These are phyloP conservation scores for Lactarius pseudohatsudake DNA, from an alignment of 768 basidiomycete genomes.

Conservation along the genomic window DNA sequence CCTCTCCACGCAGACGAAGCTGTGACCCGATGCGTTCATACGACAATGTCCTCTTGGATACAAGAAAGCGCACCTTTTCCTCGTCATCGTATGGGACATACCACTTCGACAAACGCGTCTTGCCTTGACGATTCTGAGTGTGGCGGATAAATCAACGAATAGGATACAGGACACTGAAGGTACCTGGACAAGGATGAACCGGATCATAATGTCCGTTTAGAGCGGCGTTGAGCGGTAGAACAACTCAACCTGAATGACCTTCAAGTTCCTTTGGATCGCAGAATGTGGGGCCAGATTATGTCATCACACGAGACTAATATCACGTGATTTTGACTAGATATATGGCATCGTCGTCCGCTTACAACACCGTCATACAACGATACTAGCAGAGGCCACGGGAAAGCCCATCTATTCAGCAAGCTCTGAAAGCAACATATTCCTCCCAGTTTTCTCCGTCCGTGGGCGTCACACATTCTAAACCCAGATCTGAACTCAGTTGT, in stretches of 20 bases:
- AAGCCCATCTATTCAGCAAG: no score
- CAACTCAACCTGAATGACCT: background rate
- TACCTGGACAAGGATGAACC: slow-evolving; percentile 96
- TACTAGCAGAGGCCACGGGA: no score
- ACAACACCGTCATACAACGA: no score
- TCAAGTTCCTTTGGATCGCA: background rate
- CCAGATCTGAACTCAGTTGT: background rate
- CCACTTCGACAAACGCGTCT: slow-evolving; percentile 97
- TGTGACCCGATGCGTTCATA: slow-evolving; percentile 33
- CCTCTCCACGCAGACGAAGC: slow-evolving; percentile 94
- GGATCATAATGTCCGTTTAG: slow-evolving; percentile 63
- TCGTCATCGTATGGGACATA: slow-evolving; percentile 99
- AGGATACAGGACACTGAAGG: slow-evolving; percentile 24
- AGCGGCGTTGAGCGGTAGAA: background rate
- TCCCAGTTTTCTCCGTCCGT: no score
- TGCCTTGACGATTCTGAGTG: slow-evolving; percentile 91
- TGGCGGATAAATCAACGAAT: slow-evolving; percentile 1
- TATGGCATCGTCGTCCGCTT: no score
- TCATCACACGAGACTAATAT: background rate
- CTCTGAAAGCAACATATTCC: no score
- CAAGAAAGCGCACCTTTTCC: slow-evolving; percentile 70
- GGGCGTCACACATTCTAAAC: no score
- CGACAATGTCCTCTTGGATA: background rate
- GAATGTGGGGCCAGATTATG: background rate
- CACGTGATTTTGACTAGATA: no score